These are phyloP conservation scores for Hymenoscyphus scutula DNA, from an alignment of 2,329 filamentous ascomycete species.

Conservation along the genomic window DNA sequence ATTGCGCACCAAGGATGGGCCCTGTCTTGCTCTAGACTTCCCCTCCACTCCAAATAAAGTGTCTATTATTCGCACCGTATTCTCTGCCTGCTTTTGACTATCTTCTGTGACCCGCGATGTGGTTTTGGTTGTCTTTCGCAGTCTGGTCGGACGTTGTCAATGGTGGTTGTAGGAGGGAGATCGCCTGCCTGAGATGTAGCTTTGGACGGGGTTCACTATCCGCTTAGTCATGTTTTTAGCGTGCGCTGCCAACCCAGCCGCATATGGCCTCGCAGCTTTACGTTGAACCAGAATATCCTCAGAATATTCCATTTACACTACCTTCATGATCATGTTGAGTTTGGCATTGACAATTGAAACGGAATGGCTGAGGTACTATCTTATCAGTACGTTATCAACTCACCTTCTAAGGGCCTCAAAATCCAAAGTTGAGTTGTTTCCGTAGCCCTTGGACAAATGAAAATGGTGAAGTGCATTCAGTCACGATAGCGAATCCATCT, in stretches of 20 bases:
- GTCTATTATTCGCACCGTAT: constrained; percentile 8
- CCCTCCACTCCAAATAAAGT: constrained; percentile 15
- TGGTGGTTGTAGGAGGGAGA: constrained; percentile 31
- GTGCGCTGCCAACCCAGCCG: background rate
- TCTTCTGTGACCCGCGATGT: constrained; percentile 16
- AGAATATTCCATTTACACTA: too few species aligned
- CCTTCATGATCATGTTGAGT: too few species aligned
- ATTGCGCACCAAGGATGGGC: constrained; percentile 9
- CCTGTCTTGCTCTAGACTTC: constrained; percentile 13
- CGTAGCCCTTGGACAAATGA: too few species aligned
- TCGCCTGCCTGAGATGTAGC: constrained; percentile 27
- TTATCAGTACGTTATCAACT: too few species aligned
- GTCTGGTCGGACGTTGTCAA: constrained; percentile 18
- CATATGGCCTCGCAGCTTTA: too few species aligned
- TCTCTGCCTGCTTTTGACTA: constrained; percentile 14
- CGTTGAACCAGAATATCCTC: too few species aligned
- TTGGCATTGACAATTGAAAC: too few species aligned
- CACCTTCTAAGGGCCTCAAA: too few species aligned
- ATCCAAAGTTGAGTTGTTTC: too few species aligned
- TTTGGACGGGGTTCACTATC: background rate
- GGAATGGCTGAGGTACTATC: too few species aligned
- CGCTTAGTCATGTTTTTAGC: constrained; percentile 10
- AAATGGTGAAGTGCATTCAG: too few species aligned
- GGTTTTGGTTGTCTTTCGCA: constrained; percentile 19
- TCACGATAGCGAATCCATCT: too few species aligned